Evolutionary conservation across 2,329 filamentous ascomycete genomes (phyloP).

Genomic region (Aspergillus pseudoviridinutans): DNA sequence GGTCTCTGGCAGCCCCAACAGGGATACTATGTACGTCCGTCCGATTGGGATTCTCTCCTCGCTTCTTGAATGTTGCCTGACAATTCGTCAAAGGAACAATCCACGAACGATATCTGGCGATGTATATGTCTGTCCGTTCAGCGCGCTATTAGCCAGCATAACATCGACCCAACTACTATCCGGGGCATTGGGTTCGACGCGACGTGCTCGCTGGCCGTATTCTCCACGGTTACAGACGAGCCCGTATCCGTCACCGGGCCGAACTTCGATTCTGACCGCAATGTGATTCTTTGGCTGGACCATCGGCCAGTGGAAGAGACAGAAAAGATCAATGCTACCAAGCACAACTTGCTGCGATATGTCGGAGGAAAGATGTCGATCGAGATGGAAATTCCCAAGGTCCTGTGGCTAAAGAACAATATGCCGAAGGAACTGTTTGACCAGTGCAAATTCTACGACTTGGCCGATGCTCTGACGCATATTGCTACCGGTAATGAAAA

Average conservation of each 20-base stretch:
- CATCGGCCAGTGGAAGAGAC: constrained; percentile 90
- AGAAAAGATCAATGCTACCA: constrained; percentile 85
- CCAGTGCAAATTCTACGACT: constrained; percentile 94
- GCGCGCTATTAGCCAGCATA: constrained; percentile 74
- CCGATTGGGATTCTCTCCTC: not conserved
- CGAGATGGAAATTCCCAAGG: constrained; percentile 99
- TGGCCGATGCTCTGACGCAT: constrained; percentile 89
- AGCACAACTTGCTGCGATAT: constrained; percentile 89
- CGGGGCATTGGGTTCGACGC: constrained; percentile 95
- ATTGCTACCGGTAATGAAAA: constrained; percentile 89
- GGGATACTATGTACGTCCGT: constrained; percentile 65
- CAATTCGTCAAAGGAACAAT: constrained; percentile 71
- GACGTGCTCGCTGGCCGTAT: constrained; percentile 94
- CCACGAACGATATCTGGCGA: constrained; percentile 92
- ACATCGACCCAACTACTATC: constrained; percentile 69
- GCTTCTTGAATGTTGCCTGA: constrained; percentile 9
- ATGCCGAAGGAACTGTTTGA: constrained; percentile 90
- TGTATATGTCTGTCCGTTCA: constrained; percentile 89
- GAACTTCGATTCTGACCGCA: constrained; percentile 83
- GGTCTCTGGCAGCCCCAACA: constrained; percentile 74
- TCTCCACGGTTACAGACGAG: constrained; percentile 82
- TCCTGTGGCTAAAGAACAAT: constrained; percentile 96
- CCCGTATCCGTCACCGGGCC: constrained; percentile 87
- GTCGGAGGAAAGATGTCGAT: constrained; percentile 98
- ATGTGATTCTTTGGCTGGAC: constrained; percentile 96